Evolutionary conservation across 495 filamentous ascomycete species (phyloP).

Genomic region (Penicillium nucicola): DNA sequence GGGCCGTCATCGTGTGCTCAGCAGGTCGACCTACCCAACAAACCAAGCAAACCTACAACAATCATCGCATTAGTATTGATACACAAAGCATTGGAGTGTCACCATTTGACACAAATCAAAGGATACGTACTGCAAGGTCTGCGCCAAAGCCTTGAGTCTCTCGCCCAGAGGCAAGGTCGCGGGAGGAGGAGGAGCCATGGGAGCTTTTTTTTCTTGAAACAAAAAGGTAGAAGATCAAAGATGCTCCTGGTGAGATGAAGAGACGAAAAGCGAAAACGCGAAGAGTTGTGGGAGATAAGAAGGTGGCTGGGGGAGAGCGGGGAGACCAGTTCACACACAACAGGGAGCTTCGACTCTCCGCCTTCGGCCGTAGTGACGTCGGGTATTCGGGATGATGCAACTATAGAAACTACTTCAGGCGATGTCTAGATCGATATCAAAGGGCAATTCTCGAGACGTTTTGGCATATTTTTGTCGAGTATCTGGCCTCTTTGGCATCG

Average conservation of each 20-base stretch:
- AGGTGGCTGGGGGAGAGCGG: constrained; percentile 28
- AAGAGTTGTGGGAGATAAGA: constrained; percentile 10
- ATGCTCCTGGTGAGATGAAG: not conserved
- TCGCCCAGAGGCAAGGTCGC: constrained; percentile 66
- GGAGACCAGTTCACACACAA: constrained; percentile 18
- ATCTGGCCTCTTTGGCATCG: not conserved
- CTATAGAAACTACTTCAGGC: not conserved
- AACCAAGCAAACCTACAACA: constrained; percentile 73
- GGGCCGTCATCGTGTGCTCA: constrained; percentile 1
- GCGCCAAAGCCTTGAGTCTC: constrained; percentile 70
- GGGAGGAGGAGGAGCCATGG: constrained; percentile 80
- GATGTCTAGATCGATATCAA: too few species aligned
- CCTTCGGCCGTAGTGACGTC: constrained; percentile 23
- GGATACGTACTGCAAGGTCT: constrained; percentile 79
- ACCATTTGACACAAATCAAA: constrained; percentile 13
- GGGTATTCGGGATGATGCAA: constrained; percentile 22
- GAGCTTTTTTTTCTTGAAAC: constrained; percentile 5
- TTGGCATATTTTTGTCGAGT: not conserved
- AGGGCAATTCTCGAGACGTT: too few species aligned
- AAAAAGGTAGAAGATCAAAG: not conserved
- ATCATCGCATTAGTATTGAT: constrained; percentile 40
- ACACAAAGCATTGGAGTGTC: constrained; percentile 12
- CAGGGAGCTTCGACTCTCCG: constrained; percentile 18
- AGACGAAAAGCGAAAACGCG: not conserved
- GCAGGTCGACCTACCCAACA: constrained; percentile 64